These are phyloP conservation scores for Trametes punicea DNA, from an alignment of 768 basidiomycete species.

Conservation along the genomic window DNA sequence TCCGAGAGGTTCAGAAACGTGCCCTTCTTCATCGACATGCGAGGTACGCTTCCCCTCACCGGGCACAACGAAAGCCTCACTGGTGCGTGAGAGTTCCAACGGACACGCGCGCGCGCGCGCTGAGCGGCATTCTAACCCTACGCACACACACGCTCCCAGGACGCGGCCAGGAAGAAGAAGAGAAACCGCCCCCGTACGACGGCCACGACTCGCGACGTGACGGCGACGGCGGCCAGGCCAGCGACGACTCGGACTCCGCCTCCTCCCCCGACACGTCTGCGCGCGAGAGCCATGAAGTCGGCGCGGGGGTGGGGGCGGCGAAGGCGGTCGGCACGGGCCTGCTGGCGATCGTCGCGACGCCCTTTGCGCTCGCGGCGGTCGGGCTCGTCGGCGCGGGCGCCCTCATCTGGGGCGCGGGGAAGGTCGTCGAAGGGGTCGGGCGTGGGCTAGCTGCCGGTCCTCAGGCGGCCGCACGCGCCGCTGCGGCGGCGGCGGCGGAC, in stretches of 20 bases:
- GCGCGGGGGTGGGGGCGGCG: background rate
- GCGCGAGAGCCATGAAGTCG: background rate
- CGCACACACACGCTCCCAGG: too few relatives aligned
- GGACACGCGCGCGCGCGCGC: too few relatives aligned
- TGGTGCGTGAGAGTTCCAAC: too few relatives aligned
- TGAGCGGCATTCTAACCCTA: too few relatives aligned
- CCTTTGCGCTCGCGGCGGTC: slow-evolving; percentile 8
- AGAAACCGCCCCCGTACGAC: too few relatives aligned
- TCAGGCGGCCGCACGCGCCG: background rate
- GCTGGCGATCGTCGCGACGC: background rate
- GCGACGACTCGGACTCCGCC: background rate
- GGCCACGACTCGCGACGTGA: background rate
- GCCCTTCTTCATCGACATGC: too few relatives aligned
- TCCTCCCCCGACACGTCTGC: background rate
- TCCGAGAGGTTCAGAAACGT: too few relatives aligned
- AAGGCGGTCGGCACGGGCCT: slow-evolving; percentile 7
- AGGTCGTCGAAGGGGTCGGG: slow-evolving; percentile 13
- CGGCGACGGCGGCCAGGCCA: background rate
- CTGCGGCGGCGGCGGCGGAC: background rate
- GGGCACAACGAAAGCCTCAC: too few relatives aligned
- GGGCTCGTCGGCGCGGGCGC: background rate
- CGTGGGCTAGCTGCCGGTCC: background rate
- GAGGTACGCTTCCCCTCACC: too few relatives aligned
- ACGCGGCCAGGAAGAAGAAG: too few relatives aligned
- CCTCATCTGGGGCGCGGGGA: slow-evolving; percentile 7